Evolutionary conservation across 176 grass and related monocot genomes (phyloP).

Genomic region (Panicum miliaceum): DNA sequence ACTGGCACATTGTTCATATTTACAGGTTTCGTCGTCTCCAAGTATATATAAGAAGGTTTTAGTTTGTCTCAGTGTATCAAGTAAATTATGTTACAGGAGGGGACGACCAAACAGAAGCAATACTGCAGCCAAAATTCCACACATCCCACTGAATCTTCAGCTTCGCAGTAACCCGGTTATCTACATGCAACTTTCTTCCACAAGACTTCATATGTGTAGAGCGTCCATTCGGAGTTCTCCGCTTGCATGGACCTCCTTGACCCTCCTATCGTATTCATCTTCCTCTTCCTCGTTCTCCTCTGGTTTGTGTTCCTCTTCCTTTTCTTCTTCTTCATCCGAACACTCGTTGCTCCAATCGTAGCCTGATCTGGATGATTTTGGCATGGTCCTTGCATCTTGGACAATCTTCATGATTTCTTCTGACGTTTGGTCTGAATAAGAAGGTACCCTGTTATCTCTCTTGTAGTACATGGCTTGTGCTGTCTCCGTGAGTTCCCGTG

Average conservation of each 20-base stretch:
- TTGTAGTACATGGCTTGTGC: conserved; percentile 81
- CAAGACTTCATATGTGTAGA: conserved; percentile 61
- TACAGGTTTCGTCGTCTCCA: conserved; percentile 25
- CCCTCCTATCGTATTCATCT: conserved; percentile 78
- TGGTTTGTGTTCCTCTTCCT: conserved; percentile 49
- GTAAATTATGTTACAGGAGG: conserved; percentile 49
- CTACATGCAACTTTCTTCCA: background rate
- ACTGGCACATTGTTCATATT: conserved; percentile 32
- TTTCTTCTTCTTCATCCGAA: conserved; percentile 73
- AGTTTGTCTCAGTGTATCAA: conserved; percentile 12
- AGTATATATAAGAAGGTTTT: conserved; percentile 31
- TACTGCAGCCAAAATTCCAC: conserved; percentile 58
- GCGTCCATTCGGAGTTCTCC: conserved; percentile 65
- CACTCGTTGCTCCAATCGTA: conserved; percentile 59
- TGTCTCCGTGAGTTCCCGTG: conserved; percentile 78
- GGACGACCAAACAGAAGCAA: conserved; percentile 46
- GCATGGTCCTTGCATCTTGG: conserved; percentile 74
- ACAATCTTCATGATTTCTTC: conserved; percentile 89
- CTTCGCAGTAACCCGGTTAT: conserved; percentile 34
- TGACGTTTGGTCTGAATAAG: conserved; percentile 71
- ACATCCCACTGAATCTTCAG: conserved; percentile 32
- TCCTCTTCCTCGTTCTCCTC: conserved; percentile 63
- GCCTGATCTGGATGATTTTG: conserved; percentile 55
- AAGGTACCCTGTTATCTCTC: conserved; percentile 75
- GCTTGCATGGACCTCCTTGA: conserved; percentile 79